Evolutionary conservation across 2,329 filamentous ascomycete genomes (phyloP).

Genomic region (Dichotomopilus funicola): DNA sequence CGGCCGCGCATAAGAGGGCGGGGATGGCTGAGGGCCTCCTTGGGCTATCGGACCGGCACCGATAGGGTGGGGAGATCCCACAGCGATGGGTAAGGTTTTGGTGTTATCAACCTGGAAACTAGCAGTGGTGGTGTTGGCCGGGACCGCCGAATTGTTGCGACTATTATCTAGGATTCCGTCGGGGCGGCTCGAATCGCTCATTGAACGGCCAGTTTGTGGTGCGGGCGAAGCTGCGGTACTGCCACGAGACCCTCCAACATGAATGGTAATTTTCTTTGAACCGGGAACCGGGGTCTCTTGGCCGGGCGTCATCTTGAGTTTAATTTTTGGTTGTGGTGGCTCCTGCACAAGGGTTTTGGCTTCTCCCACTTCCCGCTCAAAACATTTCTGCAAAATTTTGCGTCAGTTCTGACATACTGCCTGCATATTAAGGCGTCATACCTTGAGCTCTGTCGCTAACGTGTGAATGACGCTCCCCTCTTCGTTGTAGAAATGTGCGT

Average conservation of each 20-base stretch:
- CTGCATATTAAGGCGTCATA: constrained; percentile 29
- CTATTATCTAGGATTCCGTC: constrained; percentile 31
- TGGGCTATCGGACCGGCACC: constrained; percentile 31
- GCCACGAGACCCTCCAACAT: constrained; percentile 53
- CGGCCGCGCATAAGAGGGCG: constrained; percentile 21
- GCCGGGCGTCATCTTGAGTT: constrained; percentile 60
- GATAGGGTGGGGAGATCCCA: constrained; percentile 42
- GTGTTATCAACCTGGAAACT: constrained; percentile 16
- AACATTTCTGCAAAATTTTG: constrained; percentile 50
- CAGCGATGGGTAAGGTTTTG: constrained; percentile 36
- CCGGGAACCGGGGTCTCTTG: constrained; percentile 37
- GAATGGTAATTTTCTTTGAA: constrained; percentile 64
- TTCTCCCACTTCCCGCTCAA: constrained; percentile 60
- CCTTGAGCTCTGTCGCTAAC: constrained; percentile 73
- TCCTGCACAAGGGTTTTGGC: constrained; percentile 68
- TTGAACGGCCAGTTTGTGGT: constrained; percentile 31
- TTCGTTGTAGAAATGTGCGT: constrained; percentile 85
- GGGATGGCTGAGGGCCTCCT: constrained; percentile 30
- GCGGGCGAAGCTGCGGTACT: constrained; percentile 49
- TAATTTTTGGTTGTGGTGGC: constrained; percentile 69
- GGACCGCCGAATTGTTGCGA: constrained; percentile 10
- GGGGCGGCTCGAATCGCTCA: constrained; percentile 28
- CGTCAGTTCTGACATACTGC: constrained; percentile 1
- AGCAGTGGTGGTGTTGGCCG: constrained; percentile 3
- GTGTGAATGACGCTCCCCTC: constrained; percentile 80